Percentiles rank a stretch among this genome's conserved stretches.
These are phyloP conservation scores for Ulmus americana DNA, from an alignment of 331 rosid genomes.

Conservation along the genomic window DNA sequence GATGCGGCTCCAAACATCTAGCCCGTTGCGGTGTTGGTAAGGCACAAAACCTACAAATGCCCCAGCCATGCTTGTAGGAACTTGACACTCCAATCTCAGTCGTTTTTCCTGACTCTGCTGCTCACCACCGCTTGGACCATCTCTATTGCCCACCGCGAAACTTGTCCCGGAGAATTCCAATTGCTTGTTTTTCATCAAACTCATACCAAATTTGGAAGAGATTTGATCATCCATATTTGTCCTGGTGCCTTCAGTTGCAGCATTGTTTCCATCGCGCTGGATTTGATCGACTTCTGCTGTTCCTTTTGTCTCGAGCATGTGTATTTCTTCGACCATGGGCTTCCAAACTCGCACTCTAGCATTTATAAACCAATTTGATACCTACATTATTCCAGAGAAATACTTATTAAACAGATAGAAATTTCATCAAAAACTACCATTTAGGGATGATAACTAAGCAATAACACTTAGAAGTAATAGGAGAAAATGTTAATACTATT, in stretches of 20 bases:
- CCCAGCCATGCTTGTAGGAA: slow-evolving; percentile 42
- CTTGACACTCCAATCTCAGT: slow-evolving; percentile 44
- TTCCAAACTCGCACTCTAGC: slow-evolving; percentile 97
- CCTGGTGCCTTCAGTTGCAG: slow-evolving; percentile 25
- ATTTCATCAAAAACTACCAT: neutral
- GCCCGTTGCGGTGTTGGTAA: slow-evolving; percentile 31
- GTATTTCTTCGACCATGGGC: slow-evolving; percentile 98
- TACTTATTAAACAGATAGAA: neutral
- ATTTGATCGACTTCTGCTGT: slow-evolving; percentile 22
- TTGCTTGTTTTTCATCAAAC: slow-evolving; percentile 30
- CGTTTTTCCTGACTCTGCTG: slow-evolving; percentile 56
- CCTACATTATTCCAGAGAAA: slow-evolving; percentile 36
- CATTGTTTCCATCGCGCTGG: slow-evolving; percentile 26
- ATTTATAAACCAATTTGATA: slow-evolving; percentile 95
- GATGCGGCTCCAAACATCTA: slow-evolving; percentile 67
- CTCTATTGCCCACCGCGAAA: slow-evolving; percentile 10
- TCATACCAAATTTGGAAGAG: slow-evolving; percentile 17
- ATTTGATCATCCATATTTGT: slow-evolving; percentile 18
- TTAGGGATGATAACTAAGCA: too few relatives aligned
- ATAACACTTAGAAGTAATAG: too few relatives aligned
- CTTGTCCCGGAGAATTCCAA: slow-evolving; percentile 28
- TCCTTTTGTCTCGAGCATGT: slow-evolving; percentile 71
- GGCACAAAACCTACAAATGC: slow-evolving; percentile 63
- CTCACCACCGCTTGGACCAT: slow-evolving; percentile 10
- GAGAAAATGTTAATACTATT: too few relatives aligned